phyloP scores from a whole-genome alignment of 768 basidiomycete species.

The Mrakia frigida region DNA sequence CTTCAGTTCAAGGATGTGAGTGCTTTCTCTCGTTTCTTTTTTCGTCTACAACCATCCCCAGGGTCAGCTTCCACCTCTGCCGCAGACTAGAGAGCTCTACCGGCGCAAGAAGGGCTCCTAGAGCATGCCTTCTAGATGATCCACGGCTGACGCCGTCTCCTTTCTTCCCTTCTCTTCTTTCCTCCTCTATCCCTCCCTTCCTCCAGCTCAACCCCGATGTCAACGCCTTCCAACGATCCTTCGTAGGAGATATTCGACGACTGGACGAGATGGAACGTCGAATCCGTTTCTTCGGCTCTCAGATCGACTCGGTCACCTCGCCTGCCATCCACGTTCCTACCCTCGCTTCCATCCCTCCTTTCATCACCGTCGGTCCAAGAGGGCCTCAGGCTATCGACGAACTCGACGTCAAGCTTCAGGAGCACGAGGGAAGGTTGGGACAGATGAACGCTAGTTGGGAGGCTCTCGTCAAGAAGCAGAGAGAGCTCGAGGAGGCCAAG shows the following conservation, averaged over 20 bases:
- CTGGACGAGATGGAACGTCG: constrained; percentile 95
- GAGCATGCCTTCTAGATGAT: constrained; percentile 18
- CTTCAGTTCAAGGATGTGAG: constrained; percentile 96
- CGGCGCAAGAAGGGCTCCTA: neutral
- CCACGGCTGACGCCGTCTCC: neutral
- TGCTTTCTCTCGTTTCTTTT: constrained; percentile 19
- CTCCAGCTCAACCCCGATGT: constrained; percentile 82
- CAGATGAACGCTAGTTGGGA: constrained; percentile 95
- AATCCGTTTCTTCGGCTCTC: constrained; percentile 77
- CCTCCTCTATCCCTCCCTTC: constrained; percentile 1
- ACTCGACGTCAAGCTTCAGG: constrained; percentile 75
- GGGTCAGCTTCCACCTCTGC: too few relatives aligned
- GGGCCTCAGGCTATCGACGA: constrained; percentile 91
- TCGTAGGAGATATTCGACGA: constrained; percentile 89
- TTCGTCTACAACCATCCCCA: neutral
- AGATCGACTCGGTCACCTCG: constrained; percentile 73
- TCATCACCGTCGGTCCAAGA: constrained; percentile 84
- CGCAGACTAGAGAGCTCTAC: neutral
- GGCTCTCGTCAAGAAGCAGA: constrained; percentile 72
- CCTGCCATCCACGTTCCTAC: constrained; percentile 77
- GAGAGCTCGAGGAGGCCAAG: constrained; percentile 86
- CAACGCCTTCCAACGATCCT: constrained; percentile 97
- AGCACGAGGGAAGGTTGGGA: constrained; percentile 73
- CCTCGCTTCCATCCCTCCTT: constrained; percentile 74
- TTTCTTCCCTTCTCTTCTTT: neutral